Evolutionary conservation across 805 yeast genomes (phyloP).

Genomic region (Monosporozyma aerobia): DNA sequence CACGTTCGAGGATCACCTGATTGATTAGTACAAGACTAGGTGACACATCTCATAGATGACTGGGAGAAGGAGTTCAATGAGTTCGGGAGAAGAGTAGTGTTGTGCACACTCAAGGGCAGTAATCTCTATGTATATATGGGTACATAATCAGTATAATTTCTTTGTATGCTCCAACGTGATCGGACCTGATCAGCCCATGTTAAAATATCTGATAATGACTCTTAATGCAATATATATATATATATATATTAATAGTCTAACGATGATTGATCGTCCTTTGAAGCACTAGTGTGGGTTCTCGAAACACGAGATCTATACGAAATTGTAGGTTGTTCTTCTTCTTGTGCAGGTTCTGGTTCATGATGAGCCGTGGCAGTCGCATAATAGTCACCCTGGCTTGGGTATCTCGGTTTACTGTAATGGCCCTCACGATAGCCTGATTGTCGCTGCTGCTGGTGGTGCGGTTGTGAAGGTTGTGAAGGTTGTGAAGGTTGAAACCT

Average conservation of each 20-base stretch:
- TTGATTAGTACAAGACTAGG: neutral
- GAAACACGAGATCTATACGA: constrained; percentile 3
- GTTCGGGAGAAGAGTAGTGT: too few species aligned
- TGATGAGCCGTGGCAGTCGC: neutral
- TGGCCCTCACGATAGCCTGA: neutral
- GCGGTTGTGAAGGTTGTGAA: too few species aligned
- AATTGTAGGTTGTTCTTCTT: neutral
- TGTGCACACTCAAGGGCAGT: too few species aligned
- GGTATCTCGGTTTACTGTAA: neutral
- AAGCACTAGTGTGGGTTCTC: constrained; percentile 9
- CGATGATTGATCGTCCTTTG: constrained; percentile 5
- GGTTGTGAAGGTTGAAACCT: neutral
- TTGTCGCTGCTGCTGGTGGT: neutral
- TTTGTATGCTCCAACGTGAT: too few species aligned
- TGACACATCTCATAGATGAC: neutral
- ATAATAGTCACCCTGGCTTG: neutral
- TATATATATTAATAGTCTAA: constrained; percentile 7
- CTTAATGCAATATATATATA: neutral
- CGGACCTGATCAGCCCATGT: too few species aligned
- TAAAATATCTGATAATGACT: neutral
- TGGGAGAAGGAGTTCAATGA: too few species aligned
- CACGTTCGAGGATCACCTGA: too few species aligned
- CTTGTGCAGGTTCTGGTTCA: neutral
- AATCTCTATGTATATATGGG: too few species aligned
- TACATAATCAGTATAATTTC: too few species aligned